Conservation (phyloP, 805 yeast species). For the Kazachstania viticola region DNA sequence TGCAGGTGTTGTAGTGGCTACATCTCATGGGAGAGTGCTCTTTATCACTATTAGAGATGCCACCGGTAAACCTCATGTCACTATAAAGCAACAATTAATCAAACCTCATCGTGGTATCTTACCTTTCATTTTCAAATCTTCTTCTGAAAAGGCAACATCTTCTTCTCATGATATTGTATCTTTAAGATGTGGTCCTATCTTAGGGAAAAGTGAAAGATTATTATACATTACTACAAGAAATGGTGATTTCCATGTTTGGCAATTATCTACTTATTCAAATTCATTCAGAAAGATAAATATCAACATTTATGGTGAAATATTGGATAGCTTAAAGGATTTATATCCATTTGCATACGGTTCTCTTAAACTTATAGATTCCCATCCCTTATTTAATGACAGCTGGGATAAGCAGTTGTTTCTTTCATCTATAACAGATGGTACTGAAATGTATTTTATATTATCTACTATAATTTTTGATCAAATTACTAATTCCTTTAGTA, state of each 20-base stretch:
- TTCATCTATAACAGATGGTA: conserved; percentile 31
- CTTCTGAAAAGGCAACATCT: conserved; percentile 3
- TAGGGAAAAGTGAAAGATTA: conserved; percentile 39
- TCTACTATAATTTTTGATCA: conserved; percentile 39
- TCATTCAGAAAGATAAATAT: conserved; percentile 30
- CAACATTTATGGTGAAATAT: conserved; percentile 27
- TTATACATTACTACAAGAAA: conserved; percentile 31
- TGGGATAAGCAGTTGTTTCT: conserved; percentile 38
- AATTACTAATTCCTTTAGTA: conserved; percentile 38
- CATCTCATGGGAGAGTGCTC: conserved; percentile 56
- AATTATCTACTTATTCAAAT: conserved; percentile 35
- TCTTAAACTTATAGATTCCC: conserved; percentile 52
- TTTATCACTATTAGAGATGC: conserved; percentile 55
- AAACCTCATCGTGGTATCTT: conserved; percentile 28
- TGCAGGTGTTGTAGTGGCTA: conserved; percentile 60
- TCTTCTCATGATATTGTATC: conserved; percentile 38
- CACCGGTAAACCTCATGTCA: conserved; percentile 44
- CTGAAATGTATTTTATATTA: conserved; percentile 33
- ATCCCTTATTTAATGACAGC: conserved; percentile 33
- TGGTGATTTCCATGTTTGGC: conserved; percentile 40
- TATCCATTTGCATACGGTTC: conserved; percentile 42
- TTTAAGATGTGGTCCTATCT: conserved; percentile 40
- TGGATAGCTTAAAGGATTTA: conserved; percentile 32
- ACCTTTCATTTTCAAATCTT: conserved; percentile 16
- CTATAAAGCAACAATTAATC: conserved; percentile 18